Percentiles rank a stretch among this genome's conserved stretches.
These are phyloP conservation scores for Beauveria sp. DNA, from an alignment of 2,329 filamentous ascomycete genomes.

Conservation along the genomic window DNA sequence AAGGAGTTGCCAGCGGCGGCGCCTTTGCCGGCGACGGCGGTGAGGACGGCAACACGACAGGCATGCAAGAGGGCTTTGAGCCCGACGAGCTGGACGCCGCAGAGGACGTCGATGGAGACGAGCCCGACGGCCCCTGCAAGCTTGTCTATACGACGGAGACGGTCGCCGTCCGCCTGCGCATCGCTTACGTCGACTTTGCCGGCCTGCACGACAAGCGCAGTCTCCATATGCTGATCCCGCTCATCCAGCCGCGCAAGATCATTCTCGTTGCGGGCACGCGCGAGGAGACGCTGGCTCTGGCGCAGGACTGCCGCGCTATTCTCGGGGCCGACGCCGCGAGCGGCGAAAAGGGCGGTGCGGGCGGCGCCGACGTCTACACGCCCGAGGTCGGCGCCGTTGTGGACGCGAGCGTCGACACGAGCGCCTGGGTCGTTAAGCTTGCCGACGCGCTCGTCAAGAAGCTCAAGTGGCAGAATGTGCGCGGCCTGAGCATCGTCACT, in stretches of 20 bases:
- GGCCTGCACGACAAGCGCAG: slow-evolving; percentile 91
- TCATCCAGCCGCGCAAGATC: slow-evolving; percentile 89
- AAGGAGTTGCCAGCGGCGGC: slow-evolving; percentile 36
- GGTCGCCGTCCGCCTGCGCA: slow-evolving; percentile 62
- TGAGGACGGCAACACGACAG: slow-evolving; percentile 15
- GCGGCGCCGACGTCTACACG: slow-evolving; percentile 68
- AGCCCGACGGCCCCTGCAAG: slow-evolving; percentile 62
- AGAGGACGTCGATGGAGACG: slow-evolving; percentile 47
- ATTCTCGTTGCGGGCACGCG: slow-evolving; percentile 80
- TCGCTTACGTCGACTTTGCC: slow-evolving; percentile 86
- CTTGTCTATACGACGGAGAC: slow-evolving; percentile 56
- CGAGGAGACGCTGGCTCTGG: slow-evolving; percentile 71
- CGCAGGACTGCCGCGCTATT: slow-evolving; percentile 69
- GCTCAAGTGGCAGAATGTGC: slow-evolving; percentile 90
- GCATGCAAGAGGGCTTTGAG: slow-evolving; percentile 30
- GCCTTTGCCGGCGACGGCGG: slow-evolving; percentile 29
- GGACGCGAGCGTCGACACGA: slow-evolving; percentile 93
- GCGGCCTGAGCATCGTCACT: slow-evolving; percentile 85
- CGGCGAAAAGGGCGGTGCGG: slow-evolving; percentile 22
- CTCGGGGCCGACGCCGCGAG: slow-evolving; percentile 33
- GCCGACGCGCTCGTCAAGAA: slow-evolving; percentile 77
- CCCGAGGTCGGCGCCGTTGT: slow-evolving; percentile 66
- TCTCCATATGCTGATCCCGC: slow-evolving; percentile 86
- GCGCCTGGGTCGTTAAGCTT: slow-evolving; percentile 92
- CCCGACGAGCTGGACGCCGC: slow-evolving; percentile 51